These are phyloP conservation scores for Pythium dissotocum DNA, from an alignment of 352 stramenopile species.

Conservation along the genomic window DNA sequence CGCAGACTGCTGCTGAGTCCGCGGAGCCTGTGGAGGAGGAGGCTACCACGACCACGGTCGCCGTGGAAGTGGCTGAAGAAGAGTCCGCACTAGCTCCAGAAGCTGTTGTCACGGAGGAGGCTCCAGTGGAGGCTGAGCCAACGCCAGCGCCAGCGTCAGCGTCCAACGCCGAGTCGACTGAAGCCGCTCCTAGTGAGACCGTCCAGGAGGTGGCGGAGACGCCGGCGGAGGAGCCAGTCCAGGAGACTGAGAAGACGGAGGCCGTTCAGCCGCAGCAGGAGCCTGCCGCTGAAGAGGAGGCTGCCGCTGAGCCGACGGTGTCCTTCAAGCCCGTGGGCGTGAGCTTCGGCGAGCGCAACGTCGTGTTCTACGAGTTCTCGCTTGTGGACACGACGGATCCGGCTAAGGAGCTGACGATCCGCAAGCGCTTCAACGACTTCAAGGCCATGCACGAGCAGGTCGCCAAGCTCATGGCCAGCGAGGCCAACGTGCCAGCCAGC, in stretches of 20 bases:
- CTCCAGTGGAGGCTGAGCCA: constrained; percentile 23
- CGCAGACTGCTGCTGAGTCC: background rate
- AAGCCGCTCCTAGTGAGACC: constrained; percentile 17
- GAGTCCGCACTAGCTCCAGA: constrained; percentile 10
- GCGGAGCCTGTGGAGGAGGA: background rate
- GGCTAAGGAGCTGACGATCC: constrained; percentile 45
- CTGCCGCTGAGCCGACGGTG: constrained; percentile 27
- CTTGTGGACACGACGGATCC: constrained; percentile 42
- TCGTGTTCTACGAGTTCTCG: constrained; percentile 69
- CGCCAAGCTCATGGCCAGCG: constrained; percentile 54
- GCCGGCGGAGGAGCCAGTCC: constrained; percentile 22
- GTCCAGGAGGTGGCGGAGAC: constrained; percentile 21
- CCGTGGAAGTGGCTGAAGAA: constrained; percentile 4
- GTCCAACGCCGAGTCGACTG: constrained; percentile 16
- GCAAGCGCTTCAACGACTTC: constrained; percentile 81
- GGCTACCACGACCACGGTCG: background rate
- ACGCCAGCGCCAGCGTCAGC: constrained; percentile 5
- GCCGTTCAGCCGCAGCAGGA: constrained; percentile 21
- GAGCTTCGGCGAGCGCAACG: constrained; percentile 47
- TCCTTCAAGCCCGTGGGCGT: constrained; percentile 47
- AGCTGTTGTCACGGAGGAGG: constrained; percentile 7
- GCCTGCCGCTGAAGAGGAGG: constrained; percentile 21
- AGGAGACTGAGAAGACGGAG: constrained; percentile 18
- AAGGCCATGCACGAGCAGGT: constrained; percentile 59
- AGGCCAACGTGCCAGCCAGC: constrained; percentile 45